Conservation (phyloP, 1,284 basidiomycete species). For the Leccinum solheimii region DNA sequence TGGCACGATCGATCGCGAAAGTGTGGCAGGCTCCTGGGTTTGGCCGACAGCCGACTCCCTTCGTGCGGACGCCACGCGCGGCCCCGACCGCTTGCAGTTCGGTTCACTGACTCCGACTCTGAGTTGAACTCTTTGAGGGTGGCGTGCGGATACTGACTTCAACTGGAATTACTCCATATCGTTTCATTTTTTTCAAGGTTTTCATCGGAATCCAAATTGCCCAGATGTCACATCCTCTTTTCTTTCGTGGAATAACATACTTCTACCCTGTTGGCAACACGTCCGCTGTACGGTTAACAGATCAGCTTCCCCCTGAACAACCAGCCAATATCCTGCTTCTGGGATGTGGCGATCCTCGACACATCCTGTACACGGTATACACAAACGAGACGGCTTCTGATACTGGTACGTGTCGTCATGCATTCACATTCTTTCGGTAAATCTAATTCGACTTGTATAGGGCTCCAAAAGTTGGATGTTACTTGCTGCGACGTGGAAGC, state of each 20-base stretch:
- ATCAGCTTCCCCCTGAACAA: constrained; percentile 48
- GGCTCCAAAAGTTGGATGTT: constrained; percentile 46
- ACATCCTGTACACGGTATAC: constrained; percentile 51
- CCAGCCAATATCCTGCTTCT: constrained; percentile 49
- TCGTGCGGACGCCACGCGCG: background rate
- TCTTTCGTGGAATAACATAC: constrained; percentile 35
- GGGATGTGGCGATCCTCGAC: constrained; percentile 59
- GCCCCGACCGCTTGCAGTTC: background rate
- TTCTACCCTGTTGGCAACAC: constrained; percentile 63
- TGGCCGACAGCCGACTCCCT: background rate
- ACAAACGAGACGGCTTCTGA: constrained; percentile 2
- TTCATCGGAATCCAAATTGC: background rate
- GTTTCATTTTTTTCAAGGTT: background rate
- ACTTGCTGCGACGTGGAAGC: constrained; percentile 63
- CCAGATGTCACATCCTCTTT: constrained; percentile 39
- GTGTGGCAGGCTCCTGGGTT: background rate
- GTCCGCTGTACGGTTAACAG: constrained; percentile 49
- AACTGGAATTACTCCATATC: background rate
- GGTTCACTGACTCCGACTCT: background rate
- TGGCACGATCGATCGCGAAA: background rate
- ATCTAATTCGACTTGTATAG: constrained; percentile 32
- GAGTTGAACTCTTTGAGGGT: background rate
- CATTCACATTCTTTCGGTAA: background rate
- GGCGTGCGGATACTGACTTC: background rate
- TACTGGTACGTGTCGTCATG: constrained; percentile 1